A percentile compares a stretch with the other conserved stretches of the same genome.
Conservation (phyloP, 2,329 filamentous ascomycete genomes). For the Colletotrichum graminicola region DNA sequence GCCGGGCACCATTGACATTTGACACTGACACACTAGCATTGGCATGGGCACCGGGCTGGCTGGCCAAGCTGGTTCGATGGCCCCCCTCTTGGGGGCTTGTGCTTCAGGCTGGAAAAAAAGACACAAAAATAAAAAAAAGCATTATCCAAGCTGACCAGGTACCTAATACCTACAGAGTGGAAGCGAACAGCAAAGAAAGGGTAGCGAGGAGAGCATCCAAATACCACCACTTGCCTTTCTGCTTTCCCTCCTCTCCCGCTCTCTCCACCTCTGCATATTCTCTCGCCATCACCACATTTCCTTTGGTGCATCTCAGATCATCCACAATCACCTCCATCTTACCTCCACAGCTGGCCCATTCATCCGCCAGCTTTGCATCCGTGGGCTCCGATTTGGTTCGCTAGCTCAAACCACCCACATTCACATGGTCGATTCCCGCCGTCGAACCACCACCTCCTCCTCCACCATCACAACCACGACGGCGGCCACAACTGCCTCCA, state of each 20-base stretch:
- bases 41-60: background rate
- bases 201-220: conserved; percentile 19
- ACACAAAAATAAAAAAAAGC: background rate
- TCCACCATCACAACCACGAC: conserved; percentile 1
- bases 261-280: conserved; percentile 4
- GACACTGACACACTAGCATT: conserved; percentile 2
- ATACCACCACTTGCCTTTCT: background rate
- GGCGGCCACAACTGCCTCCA: conserved; percentile 31
- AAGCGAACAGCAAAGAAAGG: conserved; percentile 27
- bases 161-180: background rate
- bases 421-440: conserved; percentile 35
- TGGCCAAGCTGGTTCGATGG: no score
- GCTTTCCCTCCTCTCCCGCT: conserved; percentile 19
- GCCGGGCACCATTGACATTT: background rate
- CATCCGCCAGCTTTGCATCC: background rate
- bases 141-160: background rate
- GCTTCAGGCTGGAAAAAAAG: conserved; percentile 12
- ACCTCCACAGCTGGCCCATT: conserved; percentile 8
- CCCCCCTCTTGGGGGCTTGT: background rate
- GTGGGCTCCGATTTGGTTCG: conserved; percentile 40
- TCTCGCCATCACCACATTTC: conserved; percentile 13
- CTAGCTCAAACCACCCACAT: conserved; percentile 37
- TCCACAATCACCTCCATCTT: conserved; percentile 11
- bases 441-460: conserved; percentile 23
- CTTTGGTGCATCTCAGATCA: background rate